A percentile compares a stretch with the other conserved stretches of the same genome.
Conservation (phyloP, 169 alveolate species). For the Condylostoma magnum region DNA sequence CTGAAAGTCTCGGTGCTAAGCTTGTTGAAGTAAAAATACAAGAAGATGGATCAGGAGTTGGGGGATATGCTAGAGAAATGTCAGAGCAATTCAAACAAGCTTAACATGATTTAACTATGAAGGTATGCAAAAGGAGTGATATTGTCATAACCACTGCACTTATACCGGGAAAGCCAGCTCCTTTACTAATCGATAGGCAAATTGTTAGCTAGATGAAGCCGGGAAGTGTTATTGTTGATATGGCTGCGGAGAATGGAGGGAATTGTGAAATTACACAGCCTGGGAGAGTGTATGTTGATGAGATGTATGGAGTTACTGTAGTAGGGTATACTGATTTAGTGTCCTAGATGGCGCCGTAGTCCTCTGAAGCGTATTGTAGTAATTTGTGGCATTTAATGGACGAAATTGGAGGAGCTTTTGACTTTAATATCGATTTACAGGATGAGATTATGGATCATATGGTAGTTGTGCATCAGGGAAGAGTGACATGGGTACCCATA, state of each 20-base stretch:
- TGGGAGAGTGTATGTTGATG: slow-evolving; percentile 37
- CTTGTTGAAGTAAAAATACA: slow-evolving; percentile 51
- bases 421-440: slow-evolving; percentile 57
- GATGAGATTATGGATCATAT: slow-evolving; percentile 65
- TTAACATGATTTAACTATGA: slow-evolving; percentile 45
- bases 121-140: slow-evolving; percentile 51
- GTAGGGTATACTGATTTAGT: slow-evolving; percentile 71
- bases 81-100: slow-evolving; percentile 37
- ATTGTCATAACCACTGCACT: slow-evolving; percentile 76
- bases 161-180: slow-evolving; percentile 65
- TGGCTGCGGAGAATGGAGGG: slow-evolving; percentile 72
- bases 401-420: slow-evolving; percentile 59
- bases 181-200: slow-evolving; percentile 50
- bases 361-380: slow-evolving; percentile 36
- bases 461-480: slow-evolving; percentile 44
- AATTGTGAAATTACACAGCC: slow-evolving; percentile 54
- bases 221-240: slow-evolving; percentile 73
- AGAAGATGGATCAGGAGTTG: slow-evolving; percentile 46
- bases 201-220: slow-evolving; percentile 61
- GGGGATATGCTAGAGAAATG: slow-evolving; percentile 26
- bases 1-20: slow-evolving; percentile 68
- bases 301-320: slow-evolving; percentile 58
- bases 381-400: slow-evolving; percentile 36
- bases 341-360: slow-evolving; percentile 64
- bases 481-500: not conserved